Evolutionary conservation across 139 green algal species (phyloP), one percentile per base, ranked within the genome.

Genomic region (Tetradesmus lagerheimii): DNA sequence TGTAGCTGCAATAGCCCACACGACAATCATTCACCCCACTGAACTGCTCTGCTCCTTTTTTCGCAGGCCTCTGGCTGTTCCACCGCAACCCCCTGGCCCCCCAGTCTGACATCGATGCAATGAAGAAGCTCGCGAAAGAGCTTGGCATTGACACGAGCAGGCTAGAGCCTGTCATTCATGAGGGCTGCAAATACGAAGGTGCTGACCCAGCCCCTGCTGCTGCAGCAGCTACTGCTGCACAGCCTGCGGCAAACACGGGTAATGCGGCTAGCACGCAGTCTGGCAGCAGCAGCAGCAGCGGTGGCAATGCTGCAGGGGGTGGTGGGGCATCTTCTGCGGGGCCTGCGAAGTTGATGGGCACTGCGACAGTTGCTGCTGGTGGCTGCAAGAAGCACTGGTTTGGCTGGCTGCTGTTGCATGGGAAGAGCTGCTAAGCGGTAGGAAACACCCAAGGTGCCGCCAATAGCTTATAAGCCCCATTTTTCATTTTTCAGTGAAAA

Each of bases 11-110:
- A 5, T 50, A 5, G 5, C 43, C 43, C 9, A 50, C 43, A 50
- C 43, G 43, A 15, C 43, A 9, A 50, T 9, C 43, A 50, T n/a
- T n/a, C n/a, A n/a, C n/a, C n/a, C n/a, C n/a, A n/a, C n/a, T n/a
- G n/a, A n/a, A n/a, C n/a, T n/a, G n/a, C n/a, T n/a, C n/a, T n/a
- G n/a, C n/a, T n/a, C n/a, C n/a, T n/a, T n/a, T n/a, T n/a, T n/a
- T n/a, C n/a, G 20, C 82, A 87, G 82, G 82, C 31, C 34, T 87
- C 50, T 87, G 82, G 82, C 57, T 87, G 35, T 87, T 87, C 82
- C 82, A 87, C 41, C 82, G 82, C 53, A 35, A 78, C 4, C 82
- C 82, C 0, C 34, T 87, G 1, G 35, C 82, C 2, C 82, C 82
- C 18, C 31, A 41, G 29, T 20, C 82, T 38, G 82, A 87, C 35